Evolutionary conservation across 305 asterid genomes (phyloP), one percentile per base, ranked within the genome.

Genomic region (Euphrasia arctica): DNA sequence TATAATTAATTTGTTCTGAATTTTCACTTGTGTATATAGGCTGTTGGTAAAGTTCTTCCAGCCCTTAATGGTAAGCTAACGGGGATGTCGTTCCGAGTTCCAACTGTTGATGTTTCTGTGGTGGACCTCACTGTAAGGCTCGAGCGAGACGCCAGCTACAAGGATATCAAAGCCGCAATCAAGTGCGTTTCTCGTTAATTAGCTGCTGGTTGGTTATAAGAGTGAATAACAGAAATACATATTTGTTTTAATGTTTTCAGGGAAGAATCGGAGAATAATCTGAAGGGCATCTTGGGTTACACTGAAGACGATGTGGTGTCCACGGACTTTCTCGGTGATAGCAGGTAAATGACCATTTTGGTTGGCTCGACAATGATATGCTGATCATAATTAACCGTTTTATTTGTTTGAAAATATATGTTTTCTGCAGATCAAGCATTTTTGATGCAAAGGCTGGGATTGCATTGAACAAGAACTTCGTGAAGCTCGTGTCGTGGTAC

Each of bases 1-100:
- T 18, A 18, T 18, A 18, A 18, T 18, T 18, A 18, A 18, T 18
- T 18, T 18, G 0, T 50, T 50, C 7, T n/a, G 27, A 1, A 10
- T 9, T 45, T 45, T 1, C 22, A 18, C 22, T 18, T 18, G 22
- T 18, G 22, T 18, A 18, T 18, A 18, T 18, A 80, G 82, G 87
- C 84, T 72, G 84, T 82, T 64, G 87, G 87, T 0, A 79, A 78
- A 69, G 87, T 82, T 42, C 87, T 81, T 54, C 86, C 86, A 4
- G 79, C 75, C 9, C 68, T 81, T 0, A 81, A 81, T 8, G 83
- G 81, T 8, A 78, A 76, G 68, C 51, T 81, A 34, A 78, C 83
- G 0, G 86, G 87, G 8, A 82, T 82, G 87, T 63, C 87, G 0
- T 79, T 82, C 82, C 80, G 87, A 9, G 84, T 82, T 14, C 87